Conservation (phyloP, 2,329 filamentous ascomycete genomes). For the Microascus cirrosus region DNA sequence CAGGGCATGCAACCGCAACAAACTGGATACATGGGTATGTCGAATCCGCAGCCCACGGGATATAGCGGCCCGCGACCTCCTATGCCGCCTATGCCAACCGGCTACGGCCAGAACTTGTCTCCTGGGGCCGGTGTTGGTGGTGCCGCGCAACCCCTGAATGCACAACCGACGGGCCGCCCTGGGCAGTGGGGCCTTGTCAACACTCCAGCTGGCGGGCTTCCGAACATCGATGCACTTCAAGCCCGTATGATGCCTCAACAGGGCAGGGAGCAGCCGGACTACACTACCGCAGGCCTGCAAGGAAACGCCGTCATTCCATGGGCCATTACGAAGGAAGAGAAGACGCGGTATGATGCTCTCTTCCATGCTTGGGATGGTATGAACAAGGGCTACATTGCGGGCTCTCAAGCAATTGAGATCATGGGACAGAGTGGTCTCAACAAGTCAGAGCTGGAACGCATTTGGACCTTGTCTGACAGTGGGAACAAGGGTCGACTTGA, state of each 20-base stretch:
- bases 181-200: slow-evolving; percentile 99
- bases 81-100: slow-evolving; percentile 69
- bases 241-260: slow-evolving; percentile 96
- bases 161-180: slow-evolving; percentile 87
- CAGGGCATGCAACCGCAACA: slow-evolving; percentile 54
- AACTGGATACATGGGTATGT: slow-evolving; percentile 57
- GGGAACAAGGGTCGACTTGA: slow-evolving; percentile 91
- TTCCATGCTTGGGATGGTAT: slow-evolving; percentile 97
- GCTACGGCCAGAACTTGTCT: slow-evolving; percentile 41
- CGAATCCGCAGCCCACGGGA: slow-evolving; percentile 63
- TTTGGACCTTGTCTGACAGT: slow-evolving; percentile 91
- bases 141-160: slow-evolving; percentile 60
- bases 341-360: slow-evolving; percentile 88
- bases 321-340: slow-evolving; percentile 98
- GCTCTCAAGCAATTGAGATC: slow-evolving; percentile 90
- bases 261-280: slow-evolving; percentile 73
- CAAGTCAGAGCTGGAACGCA: slow-evolving; percentile 77
- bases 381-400: slow-evolving; percentile 81
- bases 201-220: slow-evolving; percentile 75
- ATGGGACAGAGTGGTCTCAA: slow-evolving; percentile 92
- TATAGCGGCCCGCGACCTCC: slow-evolving; percentile 80
- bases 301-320: slow-evolving; percentile 95
- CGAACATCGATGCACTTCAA: slow-evolving; percentile 87
- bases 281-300: slow-evolving; percentile 75
- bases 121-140: slow-evolving; percentile 45